These are phyloP conservation scores for Pulicaria dysenterica DNA, from an alignment of 129 eudicot species.

Conservation along the genomic window DNA sequence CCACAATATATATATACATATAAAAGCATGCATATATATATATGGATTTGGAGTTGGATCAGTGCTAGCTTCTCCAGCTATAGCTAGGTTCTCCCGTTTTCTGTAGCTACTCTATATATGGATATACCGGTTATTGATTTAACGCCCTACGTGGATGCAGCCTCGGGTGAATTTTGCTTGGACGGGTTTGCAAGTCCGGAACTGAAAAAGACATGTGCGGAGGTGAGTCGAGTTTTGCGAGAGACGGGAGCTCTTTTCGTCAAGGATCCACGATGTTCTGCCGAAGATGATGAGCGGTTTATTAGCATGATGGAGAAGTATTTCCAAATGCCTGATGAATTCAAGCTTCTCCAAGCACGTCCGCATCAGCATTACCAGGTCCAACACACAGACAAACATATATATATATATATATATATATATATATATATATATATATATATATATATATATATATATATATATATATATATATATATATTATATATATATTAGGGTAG, in stretches of 20 bases:
- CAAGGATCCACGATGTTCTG: constrained; percentile 78
- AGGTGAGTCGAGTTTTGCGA: constrained; percentile 68
- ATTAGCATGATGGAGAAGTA: constrained; percentile 90
- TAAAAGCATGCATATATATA: no score
- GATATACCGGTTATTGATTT: constrained; percentile 81
- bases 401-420: no score
- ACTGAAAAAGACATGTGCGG: constrained; percentile 50
- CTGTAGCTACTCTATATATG: constrained; percentile 24
- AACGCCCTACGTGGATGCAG: constrained; percentile 46
- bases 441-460: no score
- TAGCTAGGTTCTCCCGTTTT: no score
- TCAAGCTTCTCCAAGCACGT: constrained; percentile 78
- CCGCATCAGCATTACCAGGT: constrained; percentile 93
- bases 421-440: no score
- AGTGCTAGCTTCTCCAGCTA: no score
- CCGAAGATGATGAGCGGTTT: constrained; percentile 73
- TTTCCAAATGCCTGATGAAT: constrained; percentile 61
- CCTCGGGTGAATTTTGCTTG: constrained; percentile 23
- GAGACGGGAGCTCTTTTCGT: constrained; percentile 85
- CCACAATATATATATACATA: no score
- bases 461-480: no score
- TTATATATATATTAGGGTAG: no score
- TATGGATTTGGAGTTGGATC: no score
- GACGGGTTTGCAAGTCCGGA: constrained; percentile 39
- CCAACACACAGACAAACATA: no score